Conservation (phyloP, 352 stramenopile species). For the Globisporangium nodosum region DNA sequence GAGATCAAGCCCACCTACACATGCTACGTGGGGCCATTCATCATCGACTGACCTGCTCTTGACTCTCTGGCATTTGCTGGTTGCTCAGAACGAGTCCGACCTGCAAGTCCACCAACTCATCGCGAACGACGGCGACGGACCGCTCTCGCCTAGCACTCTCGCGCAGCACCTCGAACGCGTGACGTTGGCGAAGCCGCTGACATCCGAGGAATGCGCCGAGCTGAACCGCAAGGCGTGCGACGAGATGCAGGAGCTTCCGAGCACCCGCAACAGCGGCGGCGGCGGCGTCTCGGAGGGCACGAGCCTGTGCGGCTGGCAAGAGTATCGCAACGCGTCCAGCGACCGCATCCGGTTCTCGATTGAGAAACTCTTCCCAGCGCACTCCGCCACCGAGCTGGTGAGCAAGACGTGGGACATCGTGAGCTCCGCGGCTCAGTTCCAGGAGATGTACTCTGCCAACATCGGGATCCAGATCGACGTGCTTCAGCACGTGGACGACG, state of each 20-base stretch:
- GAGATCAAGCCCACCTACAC: neutral
- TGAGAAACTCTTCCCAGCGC: conserved; percentile 18
- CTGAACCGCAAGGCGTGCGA: conserved; percentile 36
- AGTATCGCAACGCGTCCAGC: conserved; percentile 8
- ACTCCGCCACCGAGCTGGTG: conserved; percentile 17
- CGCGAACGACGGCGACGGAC: too few relatives aligned
- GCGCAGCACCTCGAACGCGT: conserved; percentile 41
- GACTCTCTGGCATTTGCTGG: neutral
- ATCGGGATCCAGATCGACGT: conserved; percentile 27
- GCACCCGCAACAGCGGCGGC: conserved; percentile 18
- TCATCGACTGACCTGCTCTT: neutral
- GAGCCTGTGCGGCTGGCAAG: conserved; percentile 10
- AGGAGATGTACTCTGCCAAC: conserved; percentile 33
- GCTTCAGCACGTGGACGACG: conserved; percentile 11
- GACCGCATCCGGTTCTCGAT: conserved; percentile 11
- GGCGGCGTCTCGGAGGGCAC: neutral
- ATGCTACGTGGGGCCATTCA: too few relatives aligned
- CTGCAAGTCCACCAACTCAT: neutral
- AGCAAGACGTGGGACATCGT: conserved; percentile 28
- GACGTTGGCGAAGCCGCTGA: conserved; percentile 29
- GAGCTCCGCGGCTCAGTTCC: conserved; percentile 16
- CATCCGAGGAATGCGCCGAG: conserved; percentile 30
- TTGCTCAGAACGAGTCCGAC: conserved; percentile 3
- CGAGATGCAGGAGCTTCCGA: conserved; percentile 40
- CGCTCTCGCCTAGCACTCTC: conserved; percentile 6